Conservation (phyloP, 2,329 filamentous ascomycete genomes). For the Colletotrichum falcatum region DNA sequence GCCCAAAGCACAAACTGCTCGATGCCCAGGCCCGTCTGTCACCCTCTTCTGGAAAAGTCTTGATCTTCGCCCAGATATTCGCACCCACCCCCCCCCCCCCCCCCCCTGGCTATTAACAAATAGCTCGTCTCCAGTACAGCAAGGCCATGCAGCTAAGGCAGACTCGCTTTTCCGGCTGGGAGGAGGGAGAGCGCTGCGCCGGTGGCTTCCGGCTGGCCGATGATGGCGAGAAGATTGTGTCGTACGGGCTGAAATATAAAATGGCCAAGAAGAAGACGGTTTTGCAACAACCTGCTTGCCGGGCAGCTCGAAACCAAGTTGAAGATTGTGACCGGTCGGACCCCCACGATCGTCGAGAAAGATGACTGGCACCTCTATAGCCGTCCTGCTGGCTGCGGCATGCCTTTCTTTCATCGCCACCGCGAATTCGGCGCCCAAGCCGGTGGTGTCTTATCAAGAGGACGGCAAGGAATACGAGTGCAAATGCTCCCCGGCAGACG, state of each 20-base stretch:
- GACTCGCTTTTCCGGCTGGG: conserved; percentile 2
- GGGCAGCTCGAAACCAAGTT: not conserved
- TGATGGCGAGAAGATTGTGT: conserved; percentile 1
- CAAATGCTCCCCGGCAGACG: conserved; percentile 61
- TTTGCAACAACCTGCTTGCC: not conserved
- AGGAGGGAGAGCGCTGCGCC: conserved; percentile 18
- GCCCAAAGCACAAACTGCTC: no score
- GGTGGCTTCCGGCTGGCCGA: conserved; percentile 9
- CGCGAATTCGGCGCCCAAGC: not conserved
- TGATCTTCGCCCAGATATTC: not conserved
- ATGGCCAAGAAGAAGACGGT: conserved; percentile 26
- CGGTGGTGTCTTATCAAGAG: conserved; percentile 29
- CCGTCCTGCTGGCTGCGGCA: conserved; percentile 7
- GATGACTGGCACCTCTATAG: conserved; percentile 18
- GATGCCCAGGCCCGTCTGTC: not conserved
- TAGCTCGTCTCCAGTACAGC: conserved; percentile 2
- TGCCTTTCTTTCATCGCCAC: conserved; percentile 13
- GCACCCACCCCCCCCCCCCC: no score
- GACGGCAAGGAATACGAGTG: conserved; percentile 46
- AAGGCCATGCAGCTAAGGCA: conserved; percentile 28
- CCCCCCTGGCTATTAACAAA: not conserved
- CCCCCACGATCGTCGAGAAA: not conserved
- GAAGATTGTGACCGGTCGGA: not conserved
- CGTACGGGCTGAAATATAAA: conserved; percentile 15
- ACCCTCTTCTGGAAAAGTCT: not conserved